A percentile compares a stretch with the other conserved stretches of the same genome.
These are phyloP conservation scores for Mycena pura DNA, from an alignment of 768 basidiomycete species.

Conservation along the genomic window DNA sequence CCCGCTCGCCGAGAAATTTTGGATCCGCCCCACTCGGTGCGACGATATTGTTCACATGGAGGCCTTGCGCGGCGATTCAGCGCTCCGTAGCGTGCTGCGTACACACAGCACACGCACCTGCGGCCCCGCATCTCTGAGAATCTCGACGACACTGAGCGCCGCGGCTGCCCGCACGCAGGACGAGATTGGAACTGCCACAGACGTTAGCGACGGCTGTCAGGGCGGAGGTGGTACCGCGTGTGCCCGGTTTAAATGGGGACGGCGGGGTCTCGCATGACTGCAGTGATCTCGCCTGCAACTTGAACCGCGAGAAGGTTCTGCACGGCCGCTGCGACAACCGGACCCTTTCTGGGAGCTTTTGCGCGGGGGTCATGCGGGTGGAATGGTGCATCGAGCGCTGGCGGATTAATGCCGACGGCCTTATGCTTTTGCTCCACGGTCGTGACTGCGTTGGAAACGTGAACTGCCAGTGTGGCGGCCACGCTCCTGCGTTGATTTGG, in stretches of 20 bases:
- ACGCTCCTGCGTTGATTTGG: no score
- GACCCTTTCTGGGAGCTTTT: background rate
- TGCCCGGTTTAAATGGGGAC: background rate
- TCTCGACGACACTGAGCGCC: slow-evolving; percentile 31
- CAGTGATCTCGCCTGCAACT: no score
- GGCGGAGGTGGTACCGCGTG: background rate
- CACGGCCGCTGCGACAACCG: background rate
- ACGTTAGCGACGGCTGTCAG: background rate
- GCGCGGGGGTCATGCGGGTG: no score
- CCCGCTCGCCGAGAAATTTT: background rate
- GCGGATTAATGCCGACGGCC: no score
- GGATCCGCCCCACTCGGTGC: background rate
- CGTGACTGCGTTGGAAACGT: no score
- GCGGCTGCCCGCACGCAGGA: background rate
- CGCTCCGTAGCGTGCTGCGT: no score
- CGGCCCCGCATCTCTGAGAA: slow-evolving; percentile 34
- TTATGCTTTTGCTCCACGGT: no score
- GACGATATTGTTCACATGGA: slow-evolving; percentile 35
- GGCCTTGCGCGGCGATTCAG: slow-evolving; percentile 10
- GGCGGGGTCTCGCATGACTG: background rate
- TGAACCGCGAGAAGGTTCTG: slow-evolving; percentile 5
- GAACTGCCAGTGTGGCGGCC: no score
- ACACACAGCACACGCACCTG: background rate
- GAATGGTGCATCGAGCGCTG: background rate
- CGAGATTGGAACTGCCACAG: no score